Conservation (phyloP, 805 yeast species). For the Ogataea polymorpha region DNA sequence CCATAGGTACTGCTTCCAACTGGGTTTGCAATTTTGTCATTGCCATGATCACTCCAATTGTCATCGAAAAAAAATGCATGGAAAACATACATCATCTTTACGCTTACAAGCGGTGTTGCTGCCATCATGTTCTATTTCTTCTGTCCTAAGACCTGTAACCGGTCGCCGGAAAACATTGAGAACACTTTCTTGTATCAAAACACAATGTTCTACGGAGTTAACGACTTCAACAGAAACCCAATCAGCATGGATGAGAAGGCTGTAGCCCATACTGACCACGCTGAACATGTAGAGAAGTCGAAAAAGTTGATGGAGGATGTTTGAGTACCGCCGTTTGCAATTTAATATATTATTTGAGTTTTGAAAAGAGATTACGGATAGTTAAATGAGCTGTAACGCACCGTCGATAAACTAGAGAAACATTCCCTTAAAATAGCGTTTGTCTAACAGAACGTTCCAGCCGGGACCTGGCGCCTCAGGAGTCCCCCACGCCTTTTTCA, state of each 20-base stretch:
- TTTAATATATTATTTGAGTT: too few species aligned
- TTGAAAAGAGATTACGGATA: too few species aligned
- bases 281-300: too few species aligned
- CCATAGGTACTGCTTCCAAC: slow-evolving; percentile 64
- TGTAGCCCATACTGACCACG: too few species aligned
- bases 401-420: too few species aligned
- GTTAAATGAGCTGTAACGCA: too few species aligned
- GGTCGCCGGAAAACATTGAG: slow-evolving; percentile 60
- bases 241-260: background rate
- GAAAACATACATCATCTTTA: slow-evolving; percentile 58
- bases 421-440: too few species aligned
- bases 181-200: slow-evolving; percentile 9
- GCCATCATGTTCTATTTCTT: slow-evolving; percentile 40
- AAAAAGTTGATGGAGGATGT: too few species aligned
- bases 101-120: slow-evolving; percentile 48
- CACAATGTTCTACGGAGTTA: slow-evolving; percentile 8
- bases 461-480: slow-evolving; percentile 1
- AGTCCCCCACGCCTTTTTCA: slow-evolving; percentile 17
- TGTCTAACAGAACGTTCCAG: too few species aligned
- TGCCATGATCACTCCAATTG: slow-evolving; percentile 58
- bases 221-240: background rate
- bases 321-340: too few species aligned
- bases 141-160: slow-evolving; percentile 65
- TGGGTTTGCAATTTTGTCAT: slow-evolving; percentile 70
- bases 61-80: slow-evolving; percentile 54